Base-by-base conservation (phyloP, 2,329 filamentous ascomycete species). In the Verticillium isaacii region DNA sequence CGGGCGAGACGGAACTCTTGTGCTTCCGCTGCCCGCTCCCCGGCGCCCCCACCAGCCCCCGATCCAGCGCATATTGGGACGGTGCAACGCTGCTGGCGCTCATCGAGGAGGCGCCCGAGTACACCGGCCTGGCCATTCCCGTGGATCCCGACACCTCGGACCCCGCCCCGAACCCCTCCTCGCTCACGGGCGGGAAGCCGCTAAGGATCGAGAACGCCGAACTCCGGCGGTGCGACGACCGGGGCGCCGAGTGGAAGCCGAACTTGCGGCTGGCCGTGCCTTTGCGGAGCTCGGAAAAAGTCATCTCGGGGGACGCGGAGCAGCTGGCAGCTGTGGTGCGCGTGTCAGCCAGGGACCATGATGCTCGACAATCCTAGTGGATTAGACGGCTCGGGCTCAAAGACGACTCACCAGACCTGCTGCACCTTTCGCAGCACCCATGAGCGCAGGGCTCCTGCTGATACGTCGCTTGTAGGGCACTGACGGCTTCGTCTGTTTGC, bases 401-500 rank as follows among this genome's bases (percentile, higher is more conserved):
- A 29, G 58, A 7, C 45, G 32, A 74, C 80, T 70, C 66, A 82
- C 80, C 68, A 52, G 77, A 76, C 56, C 74, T 74, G 32, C 73
- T 76, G 64, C 83, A 85, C 32, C 76, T 75, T 60, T 73, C 75
- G 67, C 83, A 85, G 66, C 82, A 85, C 15, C 80, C 80, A 63
- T 85, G 83, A 59, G 82, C 80, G 61, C 83, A 85, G 1, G 76
- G 57, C 57, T 58, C 37, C 32, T 52, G 45, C 23, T 19, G 45
- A 52, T 52, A 25, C 19, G 45, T 19, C 19, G 19, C 45, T 11
- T 23, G n/a, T 4, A 23, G 8, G 19, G 19, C 19, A 19, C 19
- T 8, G 60, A 68, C 68, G 1, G 71, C 74, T 12, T 74, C 66
- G 7, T 69, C 63, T 57, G 69, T 61, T 34, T 66, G 67, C 56